Evolutionary conservation across 176 grass and related monocot species (phyloP).

Genomic region (Carex cristatella): DNA sequence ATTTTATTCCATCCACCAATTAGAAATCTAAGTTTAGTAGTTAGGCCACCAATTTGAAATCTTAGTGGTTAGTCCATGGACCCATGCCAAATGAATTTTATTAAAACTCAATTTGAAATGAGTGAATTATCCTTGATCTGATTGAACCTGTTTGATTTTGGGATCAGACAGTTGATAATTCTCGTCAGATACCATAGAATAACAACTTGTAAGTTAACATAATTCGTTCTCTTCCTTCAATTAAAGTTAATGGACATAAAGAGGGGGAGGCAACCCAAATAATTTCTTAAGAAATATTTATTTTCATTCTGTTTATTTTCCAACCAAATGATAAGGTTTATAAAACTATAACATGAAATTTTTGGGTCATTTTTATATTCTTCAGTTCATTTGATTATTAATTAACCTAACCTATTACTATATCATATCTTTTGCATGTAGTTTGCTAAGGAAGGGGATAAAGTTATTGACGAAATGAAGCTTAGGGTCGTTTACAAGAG

Average conservation of each 20-base stretch:
- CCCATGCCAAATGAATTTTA: conserved; percentile 2
- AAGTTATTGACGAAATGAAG: conserved; percentile 90
- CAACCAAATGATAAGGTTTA: neutral
- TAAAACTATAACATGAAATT: conserved; percentile 4
- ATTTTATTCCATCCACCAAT: neutral
- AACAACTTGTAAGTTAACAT: neutral
- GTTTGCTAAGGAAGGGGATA: conserved; percentile 90
- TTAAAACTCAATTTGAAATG: neutral
- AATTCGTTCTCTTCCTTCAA: neutral
- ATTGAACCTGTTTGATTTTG: neutral
- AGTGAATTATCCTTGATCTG: neutral
- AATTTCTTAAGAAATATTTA: neutral
- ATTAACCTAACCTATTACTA: neutral
- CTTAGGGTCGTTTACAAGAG: conserved; percentile 75
- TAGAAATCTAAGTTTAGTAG: neutral
- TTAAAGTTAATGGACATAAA: neutral
- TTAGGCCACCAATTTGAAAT: neutral
- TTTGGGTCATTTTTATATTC: conserved; percentile 1
- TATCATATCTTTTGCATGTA: conserved; percentile 29
- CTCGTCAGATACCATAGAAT: neutral
- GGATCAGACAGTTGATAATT: neutral
- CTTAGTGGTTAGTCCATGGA: neutral
- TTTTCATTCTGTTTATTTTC: neutral
- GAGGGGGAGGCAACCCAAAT: neutral
- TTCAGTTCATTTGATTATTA: conserved; percentile 3